Conservation (phyloP, 495 filamentous ascomycete genomes). For the Cudoniella acicularis region DNA sequence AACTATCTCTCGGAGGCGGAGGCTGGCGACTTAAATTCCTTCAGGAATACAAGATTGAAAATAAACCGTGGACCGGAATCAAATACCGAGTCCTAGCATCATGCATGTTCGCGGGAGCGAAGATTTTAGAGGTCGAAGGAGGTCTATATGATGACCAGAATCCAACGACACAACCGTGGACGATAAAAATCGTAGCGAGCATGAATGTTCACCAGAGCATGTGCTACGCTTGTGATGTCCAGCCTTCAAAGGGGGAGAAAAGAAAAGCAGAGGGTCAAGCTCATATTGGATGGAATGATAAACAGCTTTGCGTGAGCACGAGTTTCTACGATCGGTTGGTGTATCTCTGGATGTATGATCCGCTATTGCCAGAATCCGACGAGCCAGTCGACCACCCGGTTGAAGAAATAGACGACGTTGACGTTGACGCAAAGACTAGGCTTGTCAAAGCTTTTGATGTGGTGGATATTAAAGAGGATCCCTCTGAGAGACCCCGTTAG, state of each 20-base stretch:
- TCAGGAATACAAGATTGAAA: slow-evolving; percentile 18
- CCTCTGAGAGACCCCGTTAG: no score
- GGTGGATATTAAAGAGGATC: not conserved
- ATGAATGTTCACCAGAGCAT: slow-evolving; percentile 92
- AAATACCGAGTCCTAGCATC: slow-evolving; percentile 67
- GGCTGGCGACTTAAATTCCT: slow-evolving; percentile 84
- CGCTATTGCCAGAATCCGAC: not conserved
- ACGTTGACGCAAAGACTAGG: no score
- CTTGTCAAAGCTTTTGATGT: not conserved
- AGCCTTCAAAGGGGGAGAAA: slow-evolving; percentile 30
- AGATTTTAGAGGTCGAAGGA: slow-evolving; percentile 56
- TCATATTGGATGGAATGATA: slow-evolving; percentile 2
- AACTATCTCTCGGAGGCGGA: slow-evolving; percentile 70
- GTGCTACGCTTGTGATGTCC: slow-evolving; percentile 87
- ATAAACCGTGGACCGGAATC: slow-evolving; percentile 20
- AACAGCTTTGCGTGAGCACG: slow-evolving; percentile 60
- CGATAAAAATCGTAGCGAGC: slow-evolving; percentile 61
- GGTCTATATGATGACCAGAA: slow-evolving; percentile 23
- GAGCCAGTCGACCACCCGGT: not conserved
- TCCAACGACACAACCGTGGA: slow-evolving; percentile 35
- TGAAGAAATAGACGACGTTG: no score
- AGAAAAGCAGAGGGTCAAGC: not conserved
- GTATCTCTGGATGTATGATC: slow-evolving; percentile 67
- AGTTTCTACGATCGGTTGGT: slow-evolving; percentile 87
- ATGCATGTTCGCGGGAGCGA: slow-evolving; percentile 87